These are phyloP conservation scores for Sclerotinia subarctica DNA, from an alignment of 2,329 filamentous ascomycete genomes.

Conservation along the genomic window DNA sequence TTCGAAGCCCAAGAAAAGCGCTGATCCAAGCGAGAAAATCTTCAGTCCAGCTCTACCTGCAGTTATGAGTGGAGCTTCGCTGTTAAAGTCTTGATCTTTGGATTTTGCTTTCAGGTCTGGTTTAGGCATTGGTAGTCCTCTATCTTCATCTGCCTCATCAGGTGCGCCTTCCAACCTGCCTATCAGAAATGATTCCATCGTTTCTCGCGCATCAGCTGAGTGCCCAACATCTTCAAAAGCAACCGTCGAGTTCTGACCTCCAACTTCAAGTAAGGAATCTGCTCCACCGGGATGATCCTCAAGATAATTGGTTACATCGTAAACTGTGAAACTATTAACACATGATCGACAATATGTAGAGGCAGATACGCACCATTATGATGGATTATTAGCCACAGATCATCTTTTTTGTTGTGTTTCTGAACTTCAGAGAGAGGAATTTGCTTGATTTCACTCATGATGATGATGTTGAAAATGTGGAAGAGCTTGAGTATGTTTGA, in stretches of 20 bases:
- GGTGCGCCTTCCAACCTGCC: conserved; percentile 22
- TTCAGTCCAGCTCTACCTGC: conserved; percentile 15
- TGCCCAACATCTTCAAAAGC: conserved; percentile 83
- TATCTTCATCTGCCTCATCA: conserved; percentile 21
- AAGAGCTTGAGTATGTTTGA: not conserved
- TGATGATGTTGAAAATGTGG: not conserved
- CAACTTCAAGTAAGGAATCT: conserved; percentile 74
- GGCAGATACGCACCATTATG: conserved; percentile 46
- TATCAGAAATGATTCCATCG: conserved; percentile 22
- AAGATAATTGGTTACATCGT: conserved; percentile 55
- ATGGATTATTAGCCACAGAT: conserved; percentile 55
- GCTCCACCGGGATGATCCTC: conserved; percentile 68
- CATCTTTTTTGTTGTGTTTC: conserved; percentile 46
- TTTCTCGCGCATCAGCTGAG: conserved; percentile 48
- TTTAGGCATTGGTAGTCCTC: conserved; percentile 21
- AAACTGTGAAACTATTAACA: conserved; percentile 44
- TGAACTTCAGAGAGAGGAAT: conserved; percentile 44
- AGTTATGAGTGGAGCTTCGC: conserved; percentile 18
- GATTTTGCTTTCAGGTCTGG: conserved; percentile 19
- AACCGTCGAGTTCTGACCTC: conserved; percentile 73
- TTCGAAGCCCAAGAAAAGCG: conserved; percentile 18
- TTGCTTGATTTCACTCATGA: conserved; percentile 21
- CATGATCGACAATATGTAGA: not conserved
- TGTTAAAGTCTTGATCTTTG: conserved; percentile 16
- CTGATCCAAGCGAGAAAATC: conserved; percentile 12